A percentile compares a stretch with the other conserved stretches of the same genome.
These are phyloP conservation scores for Pichia californica DNA, from an alignment of 805 yeast genomes.

Conservation along the genomic window DNA sequence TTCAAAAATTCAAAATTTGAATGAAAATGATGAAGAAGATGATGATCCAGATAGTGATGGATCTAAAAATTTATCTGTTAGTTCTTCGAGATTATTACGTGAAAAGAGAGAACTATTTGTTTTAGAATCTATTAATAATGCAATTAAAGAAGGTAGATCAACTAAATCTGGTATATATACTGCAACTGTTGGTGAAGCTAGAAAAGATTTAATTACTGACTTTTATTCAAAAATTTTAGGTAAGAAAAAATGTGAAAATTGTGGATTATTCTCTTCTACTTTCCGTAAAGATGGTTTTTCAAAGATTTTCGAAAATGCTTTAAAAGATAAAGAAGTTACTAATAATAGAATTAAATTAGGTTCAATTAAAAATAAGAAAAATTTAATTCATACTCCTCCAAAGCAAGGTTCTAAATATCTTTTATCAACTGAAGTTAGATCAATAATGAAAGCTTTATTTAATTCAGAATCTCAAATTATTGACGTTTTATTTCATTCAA, in stretches of 20 bases:
- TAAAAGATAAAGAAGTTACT: slow-evolving; percentile 72
- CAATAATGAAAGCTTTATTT: slow-evolving; percentile 70
- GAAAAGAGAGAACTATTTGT: slow-evolving; percentile 65
- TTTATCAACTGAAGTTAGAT: slow-evolving; percentile 80
- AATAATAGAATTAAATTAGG: slow-evolving; percentile 69
- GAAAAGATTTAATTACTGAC: slow-evolving; percentile 65
- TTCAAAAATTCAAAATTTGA: slow-evolving; percentile 35
- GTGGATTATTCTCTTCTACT: slow-evolving; percentile 91
- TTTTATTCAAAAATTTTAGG: slow-evolving; percentile 67
- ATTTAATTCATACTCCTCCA: slow-evolving; percentile 40
- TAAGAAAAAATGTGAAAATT: slow-evolving; percentile 89
- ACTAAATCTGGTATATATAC: slow-evolving; percentile 64
- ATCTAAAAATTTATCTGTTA: slow-evolving; percentile 18
- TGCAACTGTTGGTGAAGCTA: slow-evolving; percentile 80
- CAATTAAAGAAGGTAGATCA: slow-evolving; percentile 71
- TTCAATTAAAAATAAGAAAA: slow-evolving; percentile 15
- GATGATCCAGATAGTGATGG: slow-evolving; percentile 19
- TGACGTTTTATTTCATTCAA: slow-evolving; percentile 71
- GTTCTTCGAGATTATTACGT: slow-evolving; percentile 37
- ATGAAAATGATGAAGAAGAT: slow-evolving; percentile 33
- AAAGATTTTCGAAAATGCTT: slow-evolving; percentile 83
- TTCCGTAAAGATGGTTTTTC: slow-evolving; percentile 93
- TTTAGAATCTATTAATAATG: slow-evolving; percentile 59
- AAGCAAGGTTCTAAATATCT: slow-evolving; percentile 78
- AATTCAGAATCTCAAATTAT: slow-evolving; percentile 62